Evolutionary conservation across 2,329 filamentous ascomycete species (phyloP).

Genomic region (Aspergillus thermomutatus): DNA sequence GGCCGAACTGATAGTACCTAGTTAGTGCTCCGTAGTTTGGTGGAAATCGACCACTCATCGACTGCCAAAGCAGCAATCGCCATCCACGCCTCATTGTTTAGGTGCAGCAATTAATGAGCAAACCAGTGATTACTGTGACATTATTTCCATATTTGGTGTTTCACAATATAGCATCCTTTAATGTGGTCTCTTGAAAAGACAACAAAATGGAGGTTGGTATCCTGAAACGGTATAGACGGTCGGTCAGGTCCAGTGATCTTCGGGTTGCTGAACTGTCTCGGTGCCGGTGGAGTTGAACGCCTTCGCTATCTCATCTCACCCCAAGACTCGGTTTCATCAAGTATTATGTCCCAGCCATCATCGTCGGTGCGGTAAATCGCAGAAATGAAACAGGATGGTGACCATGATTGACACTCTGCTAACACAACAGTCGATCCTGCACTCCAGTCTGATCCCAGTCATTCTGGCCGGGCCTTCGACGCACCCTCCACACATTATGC

Average conservation of each 20-base stretch:
- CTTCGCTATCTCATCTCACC: not conserved
- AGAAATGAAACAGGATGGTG: not conserved
- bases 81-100: constrained; percentile 16
- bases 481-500: constrained; percentile 18
- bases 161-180: not conserved
- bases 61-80: constrained; percentile 16
- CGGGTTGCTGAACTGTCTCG: not conserved
- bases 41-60: constrained; percentile 9
- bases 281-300: not conserved
- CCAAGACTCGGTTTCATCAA: not conserved
- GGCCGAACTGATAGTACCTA: no score
- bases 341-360: not conserved
- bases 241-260: not conserved
- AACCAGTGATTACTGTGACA: not conserved
- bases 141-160: not conserved
- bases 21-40: not conserved
- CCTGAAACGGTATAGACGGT: not conserved
- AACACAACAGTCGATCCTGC: not conserved
- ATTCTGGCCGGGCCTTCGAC: constrained; percentile 17
- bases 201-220: not conserved
- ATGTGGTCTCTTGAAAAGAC: not conserved
- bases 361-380: not conserved
- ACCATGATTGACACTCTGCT: not conserved
- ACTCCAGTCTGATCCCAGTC: constrained; percentile 8
- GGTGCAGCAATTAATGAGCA: constrained; percentile 3